Evolutionary conservation across 768 basidiomycete genomes (phyloP), one percentile per base, ranked within the genome.

Genomic region (Tricholoma furcatifolium): DNA sequence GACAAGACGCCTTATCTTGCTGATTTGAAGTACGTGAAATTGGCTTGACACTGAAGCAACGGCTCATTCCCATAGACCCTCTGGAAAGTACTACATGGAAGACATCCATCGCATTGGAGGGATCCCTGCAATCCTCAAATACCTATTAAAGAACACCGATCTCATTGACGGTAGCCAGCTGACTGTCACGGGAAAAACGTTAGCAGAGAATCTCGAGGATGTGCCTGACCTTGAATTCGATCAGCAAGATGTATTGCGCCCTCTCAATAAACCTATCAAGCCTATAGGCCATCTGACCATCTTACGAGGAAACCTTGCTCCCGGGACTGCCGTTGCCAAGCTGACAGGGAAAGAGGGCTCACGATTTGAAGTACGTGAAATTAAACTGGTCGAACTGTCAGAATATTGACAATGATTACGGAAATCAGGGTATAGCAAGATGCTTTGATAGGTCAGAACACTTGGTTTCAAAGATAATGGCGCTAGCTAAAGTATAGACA

Each of bases 261-360:
- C 73, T 38, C 68, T 94, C 40, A 77, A 79, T 23, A 79, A 92
- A 62, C 91, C 94, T 9, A 88, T 97, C 71, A 96, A 97, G 66
- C 63, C 74, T 20, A 93, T 86, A 3, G 94, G 94, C 1, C 94
- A 96, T 69, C 69, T 97, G 60, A 85, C 85, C 11, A 93, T 98
- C 61, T 70, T 98, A 56, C 80, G 85, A 47, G 94, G 94, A n/a
- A 94, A 90, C 68, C 74, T 98, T 39, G 86, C 90, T 3, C 94
- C 94, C 0, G 89, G 80, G 44, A 85, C 86, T 1, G 87, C 92
- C 24, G 93, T 98, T 17, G 91, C 93, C 14, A 98, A 98, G 70
- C 74, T 97, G 56, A 96, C 94, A 6, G 93, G 94, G 12, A 94
- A 95, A 70, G 94, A 97, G 70, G 94, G 94, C 4, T 68, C 83